Conservation (phyloP, 305 asterid species). For the Galium porrigens region DNA sequence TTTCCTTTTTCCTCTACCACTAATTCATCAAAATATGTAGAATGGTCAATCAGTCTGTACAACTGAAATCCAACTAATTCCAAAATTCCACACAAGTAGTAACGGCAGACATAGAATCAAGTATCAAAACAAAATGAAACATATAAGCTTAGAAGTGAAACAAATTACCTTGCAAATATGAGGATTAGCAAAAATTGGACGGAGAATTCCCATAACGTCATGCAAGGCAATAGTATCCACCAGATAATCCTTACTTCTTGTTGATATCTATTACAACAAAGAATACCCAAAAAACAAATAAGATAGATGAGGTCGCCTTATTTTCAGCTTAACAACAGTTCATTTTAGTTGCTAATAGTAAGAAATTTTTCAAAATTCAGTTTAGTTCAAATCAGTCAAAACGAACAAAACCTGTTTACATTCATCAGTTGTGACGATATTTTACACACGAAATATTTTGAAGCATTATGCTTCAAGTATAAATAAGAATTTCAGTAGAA, state of each 20-base stretch:
- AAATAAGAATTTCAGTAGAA: not conserved
- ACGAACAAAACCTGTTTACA: too few relatives aligned
- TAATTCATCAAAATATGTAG: not conserved
- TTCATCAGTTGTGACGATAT: not conserved
- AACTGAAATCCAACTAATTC: not conserved
- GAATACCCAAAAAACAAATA: not conserved
- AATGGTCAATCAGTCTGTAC: not conserved
- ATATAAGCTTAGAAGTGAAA: not conserved
- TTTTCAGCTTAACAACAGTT: not conserved
- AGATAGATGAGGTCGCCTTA: too few relatives aligned
- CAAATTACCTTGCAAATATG: slow-evolving; percentile 65
- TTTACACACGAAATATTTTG: not conserved
- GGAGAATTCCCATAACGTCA: slow-evolving; percentile 65
- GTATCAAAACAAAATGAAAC: not conserved
- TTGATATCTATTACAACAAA: slow-evolving; percentile 44
- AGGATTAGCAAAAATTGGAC: slow-evolving; percentile 67
- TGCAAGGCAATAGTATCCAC: slow-evolving; percentile 66
- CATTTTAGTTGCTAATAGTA: not conserved
- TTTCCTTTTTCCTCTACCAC: not conserved
- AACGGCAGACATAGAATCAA: not conserved
- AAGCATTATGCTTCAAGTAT: not conserved
- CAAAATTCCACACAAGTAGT: not conserved
- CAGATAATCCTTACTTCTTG: slow-evolving; percentile 53
- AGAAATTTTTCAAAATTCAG: too few relatives aligned
- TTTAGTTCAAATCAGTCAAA: too few relatives aligned